These are phyloP conservation scores for Sanghuangporus sanghuang DNA, from an alignment of 1,284 basidiomycete genomes.

Conservation along the genomic window DNA sequence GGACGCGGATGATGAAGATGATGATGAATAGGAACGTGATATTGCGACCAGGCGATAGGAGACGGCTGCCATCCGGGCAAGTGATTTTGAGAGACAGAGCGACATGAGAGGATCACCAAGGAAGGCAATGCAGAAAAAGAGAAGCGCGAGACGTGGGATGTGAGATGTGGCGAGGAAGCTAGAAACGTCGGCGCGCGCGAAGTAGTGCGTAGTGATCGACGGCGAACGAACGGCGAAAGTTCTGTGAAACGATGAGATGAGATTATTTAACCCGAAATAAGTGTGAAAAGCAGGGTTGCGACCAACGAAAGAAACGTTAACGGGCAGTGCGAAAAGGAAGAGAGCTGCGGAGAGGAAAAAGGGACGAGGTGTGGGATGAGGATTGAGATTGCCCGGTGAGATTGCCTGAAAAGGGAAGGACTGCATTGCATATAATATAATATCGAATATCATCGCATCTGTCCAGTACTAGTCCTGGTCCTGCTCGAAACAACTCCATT, in stretches of 20 bases:
- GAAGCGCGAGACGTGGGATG: neutral
- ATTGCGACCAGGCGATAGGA: neutral
- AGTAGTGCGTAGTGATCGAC: neutral
- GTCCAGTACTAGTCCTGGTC: too few relatives aligned
- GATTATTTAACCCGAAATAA: too few relatives aligned
- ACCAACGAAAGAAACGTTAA: too few relatives aligned
- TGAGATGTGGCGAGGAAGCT: neutral
- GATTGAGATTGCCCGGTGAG: too few relatives aligned
- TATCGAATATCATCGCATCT: too few relatives aligned
- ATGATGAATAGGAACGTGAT: constrained; percentile 7
- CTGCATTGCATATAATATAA: neutral
- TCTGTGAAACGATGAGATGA: too few relatives aligned
- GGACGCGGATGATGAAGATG: constrained; percentile 6
- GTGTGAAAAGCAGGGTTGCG: too few relatives aligned
- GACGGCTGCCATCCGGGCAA: neutral
- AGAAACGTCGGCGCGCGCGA: neutral
- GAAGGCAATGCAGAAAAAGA: neutral
- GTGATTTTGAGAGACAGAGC: constrained; percentile 2
- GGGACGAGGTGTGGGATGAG: too few relatives aligned
- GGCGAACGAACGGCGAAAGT: neutral
- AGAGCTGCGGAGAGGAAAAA: too few relatives aligned
- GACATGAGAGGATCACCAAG: neutral
- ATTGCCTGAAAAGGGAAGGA: neutral
- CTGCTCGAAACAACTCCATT: too few relatives aligned
- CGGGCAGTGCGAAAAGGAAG: too few relatives aligned